Base-by-base conservation (phyloP, 1,139 yeast genomes). In the Magnusiomyces suaveolens region DNA sequence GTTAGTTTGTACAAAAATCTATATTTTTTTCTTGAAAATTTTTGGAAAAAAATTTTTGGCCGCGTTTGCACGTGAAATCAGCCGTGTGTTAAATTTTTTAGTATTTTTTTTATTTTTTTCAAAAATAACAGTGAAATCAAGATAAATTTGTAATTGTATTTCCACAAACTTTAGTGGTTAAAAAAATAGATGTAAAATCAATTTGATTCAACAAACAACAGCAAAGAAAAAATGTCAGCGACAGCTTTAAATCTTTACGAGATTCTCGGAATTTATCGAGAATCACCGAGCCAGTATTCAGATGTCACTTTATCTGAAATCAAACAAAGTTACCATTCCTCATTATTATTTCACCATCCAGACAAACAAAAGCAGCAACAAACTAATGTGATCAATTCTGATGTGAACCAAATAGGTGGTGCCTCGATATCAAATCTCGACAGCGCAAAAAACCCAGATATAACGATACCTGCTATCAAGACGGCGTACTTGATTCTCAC, bases 321-420 rank as follows among this genome's bases (percentile, higher is more conserved):
- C 26, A 82, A 80, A 61, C 65, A 66, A 16, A 88, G 92, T 0
- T 89, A 88, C 64, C 77, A 76, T 56, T 69, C 67, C 41, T 77
- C 76, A 20, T 73, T 88, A n/a, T 71, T 89, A 2, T 65, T 67
- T 3, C 68, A 78, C 10, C 97, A 88, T 66, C 97, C 97, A 0
- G 97, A 88, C 64, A 88, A 88, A 64, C 70, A 70, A 39, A 63
- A 60, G 46, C 63, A 58, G 23, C 18, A 36, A 36, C 18, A 10
- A 14, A 10, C 8, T 3, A 36, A 36, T 36, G 1, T 38, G 51
- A 6, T 48, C 52, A 43, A 59, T 18, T 36, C 16, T 36, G 41
- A 36, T 18, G 41, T 36, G 4, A 36, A 36, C 41, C 41, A 36
- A 36, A 36, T 36, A 36, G 41, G 4, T 10, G 41, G 41, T 18